Evolutionary conservation across 179 eudicot species (phyloP).

Genomic region (Sideroxylon spinosum): DNA sequence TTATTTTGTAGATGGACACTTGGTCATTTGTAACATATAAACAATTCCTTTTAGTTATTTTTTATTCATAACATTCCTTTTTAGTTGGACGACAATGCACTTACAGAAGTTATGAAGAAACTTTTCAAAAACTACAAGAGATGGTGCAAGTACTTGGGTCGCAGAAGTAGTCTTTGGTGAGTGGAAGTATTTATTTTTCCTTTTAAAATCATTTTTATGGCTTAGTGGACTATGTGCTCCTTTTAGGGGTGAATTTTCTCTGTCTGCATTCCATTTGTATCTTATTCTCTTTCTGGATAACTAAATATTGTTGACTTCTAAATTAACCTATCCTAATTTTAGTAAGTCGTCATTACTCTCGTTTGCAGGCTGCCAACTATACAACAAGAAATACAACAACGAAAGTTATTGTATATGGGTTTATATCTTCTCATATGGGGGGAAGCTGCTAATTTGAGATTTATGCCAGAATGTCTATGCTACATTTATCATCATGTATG

Average conservation of each 20-base stretch:
- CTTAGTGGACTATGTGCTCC: neutral
- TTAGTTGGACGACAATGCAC: constrained; percentile 88
- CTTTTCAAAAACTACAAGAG: constrained; percentile 90
- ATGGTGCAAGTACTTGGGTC: constrained; percentile 96
- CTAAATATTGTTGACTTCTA: neutral
- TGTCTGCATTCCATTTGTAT: too few relatives aligned
- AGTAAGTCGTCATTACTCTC: neutral
- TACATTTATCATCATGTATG: constrained; percentile 94
- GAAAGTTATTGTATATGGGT: constrained; percentile 85
- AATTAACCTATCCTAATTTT: neutral
- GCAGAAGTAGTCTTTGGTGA: constrained; percentile 92
- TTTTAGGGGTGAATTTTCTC: neutral
- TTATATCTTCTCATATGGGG: constrained; percentile 97
- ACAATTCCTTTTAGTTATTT: neutral
- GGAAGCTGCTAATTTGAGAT: constrained; percentile 96
- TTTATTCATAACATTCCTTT: constrained; percentile 12
- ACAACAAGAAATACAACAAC: constrained; percentile 92
- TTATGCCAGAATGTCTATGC: constrained; percentile 98
- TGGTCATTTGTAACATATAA: too few relatives aligned
- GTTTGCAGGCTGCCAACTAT: constrained; percentile 78
- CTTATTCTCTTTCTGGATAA: too few relatives aligned
- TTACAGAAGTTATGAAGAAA: constrained; percentile 87
- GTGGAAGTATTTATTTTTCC: constrained; percentile 22
- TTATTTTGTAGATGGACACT: too few relatives aligned
- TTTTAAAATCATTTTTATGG: neutral